These are phyloP conservation scores for Pisolithus marmoratus DNA, from an alignment of 768 basidiomycete species.

Conservation along the genomic window DNA sequence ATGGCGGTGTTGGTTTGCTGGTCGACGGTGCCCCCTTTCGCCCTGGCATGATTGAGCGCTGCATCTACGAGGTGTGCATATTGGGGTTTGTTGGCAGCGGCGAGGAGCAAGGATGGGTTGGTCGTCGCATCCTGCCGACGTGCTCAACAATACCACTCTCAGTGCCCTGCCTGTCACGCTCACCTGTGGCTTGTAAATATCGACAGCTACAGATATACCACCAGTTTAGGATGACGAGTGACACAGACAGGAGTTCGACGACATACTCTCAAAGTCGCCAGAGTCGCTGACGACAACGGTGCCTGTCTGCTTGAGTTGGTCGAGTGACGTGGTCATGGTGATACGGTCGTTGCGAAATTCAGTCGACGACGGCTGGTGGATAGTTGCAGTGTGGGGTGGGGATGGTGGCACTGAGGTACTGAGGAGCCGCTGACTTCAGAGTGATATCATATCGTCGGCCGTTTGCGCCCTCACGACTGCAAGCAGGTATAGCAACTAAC, in stretches of 20 bases:
- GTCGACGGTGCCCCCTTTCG: constrained; percentile 72
- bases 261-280: constrained; percentile 81
- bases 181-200: constrained; percentile 89
- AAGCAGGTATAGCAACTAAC: too few relatives aligned
- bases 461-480: too few relatives aligned
- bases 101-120: constrained; percentile 89
- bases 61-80: constrained; percentile 73
- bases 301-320: constrained; percentile 78
- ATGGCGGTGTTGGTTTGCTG: constrained; percentile 69
- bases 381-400: too few relatives aligned
- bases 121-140: constrained; percentile 81
- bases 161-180: not conserved
- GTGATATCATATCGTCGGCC: not conserved
- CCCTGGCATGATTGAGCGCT: constrained; percentile 67
- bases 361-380: too few relatives aligned
- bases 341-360: constrained; percentile 8
- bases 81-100: constrained; percentile 81
- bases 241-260: constrained; percentile 5
- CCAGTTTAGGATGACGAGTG: constrained; percentile 13
- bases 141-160: not conserved
- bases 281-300: constrained; percentile 95
- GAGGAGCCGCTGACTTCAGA: too few relatives aligned
- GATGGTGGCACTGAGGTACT: too few relatives aligned
- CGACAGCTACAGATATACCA: constrained; percentile 57
- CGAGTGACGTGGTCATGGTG: constrained; percentile 71